Conservation (phyloP, 306 rosid genomes). For the Cucurbita pepo region DNA sequence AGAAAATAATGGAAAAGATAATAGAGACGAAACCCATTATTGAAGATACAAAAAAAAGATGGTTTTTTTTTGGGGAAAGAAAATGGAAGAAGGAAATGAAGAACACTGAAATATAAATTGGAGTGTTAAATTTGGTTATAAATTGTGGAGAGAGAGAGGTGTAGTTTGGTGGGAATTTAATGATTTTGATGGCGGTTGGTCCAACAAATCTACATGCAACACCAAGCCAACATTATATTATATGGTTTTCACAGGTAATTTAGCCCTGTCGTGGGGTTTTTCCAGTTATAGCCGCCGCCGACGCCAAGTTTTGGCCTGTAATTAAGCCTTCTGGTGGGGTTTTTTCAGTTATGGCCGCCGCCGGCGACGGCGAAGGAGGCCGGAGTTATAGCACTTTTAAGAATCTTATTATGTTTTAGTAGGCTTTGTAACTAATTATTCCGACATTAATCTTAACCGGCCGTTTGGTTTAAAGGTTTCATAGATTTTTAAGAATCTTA, state of each 20-base stretch:
- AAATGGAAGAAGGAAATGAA: neutral
- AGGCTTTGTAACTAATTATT: too few species aligned
- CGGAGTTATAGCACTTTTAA: neutral
- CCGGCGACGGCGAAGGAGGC: neutral
- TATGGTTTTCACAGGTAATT: neutral
- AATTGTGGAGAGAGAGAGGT: neutral
- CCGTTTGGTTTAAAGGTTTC: too few species aligned
- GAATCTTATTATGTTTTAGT: too few species aligned
- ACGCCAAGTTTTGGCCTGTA: too few species aligned
- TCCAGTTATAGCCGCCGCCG: neutral
- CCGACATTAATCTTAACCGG: too few species aligned
- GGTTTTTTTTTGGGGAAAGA: neutral
- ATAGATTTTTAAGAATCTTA: too few species aligned
- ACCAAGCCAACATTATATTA: neutral
- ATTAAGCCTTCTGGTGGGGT: too few species aligned
- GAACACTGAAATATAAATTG: neutral
- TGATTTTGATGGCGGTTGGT: neutral
- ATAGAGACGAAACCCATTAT: neutral
- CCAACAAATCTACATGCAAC: neutral
- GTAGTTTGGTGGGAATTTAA: neutral
- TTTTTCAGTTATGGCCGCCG: too few species aligned
- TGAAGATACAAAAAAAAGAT: neutral
- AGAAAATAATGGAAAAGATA: neutral
- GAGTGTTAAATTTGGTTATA: neutral
- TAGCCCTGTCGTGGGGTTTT: neutral